Base-by-base conservation (phyloP, 352 stramenopile species). In the Phytophthora palmivora region DNA sequence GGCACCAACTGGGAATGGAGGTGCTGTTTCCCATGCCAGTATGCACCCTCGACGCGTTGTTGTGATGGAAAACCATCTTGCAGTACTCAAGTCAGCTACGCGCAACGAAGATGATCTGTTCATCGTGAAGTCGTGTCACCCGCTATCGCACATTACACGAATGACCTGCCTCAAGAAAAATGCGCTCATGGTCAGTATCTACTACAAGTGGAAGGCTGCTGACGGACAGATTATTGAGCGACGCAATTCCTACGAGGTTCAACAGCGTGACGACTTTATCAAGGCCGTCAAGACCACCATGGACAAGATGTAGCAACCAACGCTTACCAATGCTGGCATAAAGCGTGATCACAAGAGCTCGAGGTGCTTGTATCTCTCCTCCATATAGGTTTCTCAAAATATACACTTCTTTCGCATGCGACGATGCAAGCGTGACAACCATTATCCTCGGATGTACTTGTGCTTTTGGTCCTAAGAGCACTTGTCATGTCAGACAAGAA, bases 161-260 rank as follows among this genome's bases (percentile, higher is more conserved):
- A 96, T 96, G 85, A 96, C 87, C 42, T 94, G 82, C 60, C 69
- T 94, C 58, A 96, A 94, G 68, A 96, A 96, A 72, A 96, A 94
- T 34, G 82, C 84, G 18, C 72, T 94, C 37, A 91, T 94, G 85
- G 86, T 96, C 5, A 94, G 76, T 12, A 71, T 96, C 44, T 94
- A 96, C 71, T 92, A 94, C 85, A 93, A 87, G 73, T 93, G 77
- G 75, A 84, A 88, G 53, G 50, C 65, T 3, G 46, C 58, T 0
- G 55, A 71, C 24, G 68, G 69, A 22, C 58, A 84, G 8, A 56
- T 83, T n/a, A 9, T 78, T 14, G 83, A 92, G 56, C 77, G 78
- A 38, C 76, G 79, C 30, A 95, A 95, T 43, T 70, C 78, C 28
- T 94, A 95, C 76, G 85, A 95, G 53, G 74, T 95, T 54, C 84